Conservation (phyloP, 805 yeast species). For the Metschnikowia matae region DNA sequence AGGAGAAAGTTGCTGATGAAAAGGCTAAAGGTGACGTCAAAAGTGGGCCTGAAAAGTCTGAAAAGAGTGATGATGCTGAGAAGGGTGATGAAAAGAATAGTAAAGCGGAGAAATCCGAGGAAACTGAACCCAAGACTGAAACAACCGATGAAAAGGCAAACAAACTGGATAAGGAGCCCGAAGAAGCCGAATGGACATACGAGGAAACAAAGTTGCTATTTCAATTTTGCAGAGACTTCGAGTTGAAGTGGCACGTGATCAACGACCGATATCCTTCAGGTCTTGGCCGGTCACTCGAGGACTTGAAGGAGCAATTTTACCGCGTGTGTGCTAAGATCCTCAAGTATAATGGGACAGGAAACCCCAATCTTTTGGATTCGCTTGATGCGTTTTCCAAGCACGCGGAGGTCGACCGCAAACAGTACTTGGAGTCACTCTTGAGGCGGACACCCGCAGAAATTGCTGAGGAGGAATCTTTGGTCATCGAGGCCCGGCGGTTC, state of each 20-base stretch:
- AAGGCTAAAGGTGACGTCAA: neutral
- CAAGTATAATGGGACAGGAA: slow-evolving; percentile 39
- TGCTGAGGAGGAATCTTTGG: slow-evolving; percentile 94
- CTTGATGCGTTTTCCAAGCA: slow-evolving; percentile 62
- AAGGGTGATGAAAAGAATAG: slow-evolving; percentile 8
- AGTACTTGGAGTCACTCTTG: slow-evolving; percentile 69
- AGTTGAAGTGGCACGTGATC: slow-evolving; percentile 65
- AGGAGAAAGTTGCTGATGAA: neutral
- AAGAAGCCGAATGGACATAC: slow-evolving; percentile 53
- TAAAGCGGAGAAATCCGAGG: slow-evolving; percentile 15
- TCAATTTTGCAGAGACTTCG: slow-evolving; percentile 57
- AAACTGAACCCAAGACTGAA: slow-evolving; percentile 11
- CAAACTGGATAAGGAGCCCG: slow-evolving; percentile 29
- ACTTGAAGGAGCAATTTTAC: slow-evolving; percentile 79
- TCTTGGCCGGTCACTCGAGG: slow-evolving; percentile 57
- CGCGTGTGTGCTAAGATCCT: slow-evolving; percentile 50
- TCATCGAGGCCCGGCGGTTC: slow-evolving; percentile 87
- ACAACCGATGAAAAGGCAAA: slow-evolving; percentile 18
- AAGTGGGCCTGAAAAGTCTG: slow-evolving; percentile 11
- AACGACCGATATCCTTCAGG: slow-evolving; percentile 51
- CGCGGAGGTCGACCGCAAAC: slow-evolving; percentile 75
- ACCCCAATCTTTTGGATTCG: slow-evolving; percentile 51
- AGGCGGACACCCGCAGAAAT: slow-evolving; percentile 92
- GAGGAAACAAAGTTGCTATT: slow-evolving; percentile 80
- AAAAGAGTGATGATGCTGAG: slow-evolving; percentile 13